Percentiles rank a stretch among this genome's conserved stretches.
Evolutionary conservation across 352 stramenopile genomes (phyloP).

Genomic region (Stramenopiles sp.): DNA sequence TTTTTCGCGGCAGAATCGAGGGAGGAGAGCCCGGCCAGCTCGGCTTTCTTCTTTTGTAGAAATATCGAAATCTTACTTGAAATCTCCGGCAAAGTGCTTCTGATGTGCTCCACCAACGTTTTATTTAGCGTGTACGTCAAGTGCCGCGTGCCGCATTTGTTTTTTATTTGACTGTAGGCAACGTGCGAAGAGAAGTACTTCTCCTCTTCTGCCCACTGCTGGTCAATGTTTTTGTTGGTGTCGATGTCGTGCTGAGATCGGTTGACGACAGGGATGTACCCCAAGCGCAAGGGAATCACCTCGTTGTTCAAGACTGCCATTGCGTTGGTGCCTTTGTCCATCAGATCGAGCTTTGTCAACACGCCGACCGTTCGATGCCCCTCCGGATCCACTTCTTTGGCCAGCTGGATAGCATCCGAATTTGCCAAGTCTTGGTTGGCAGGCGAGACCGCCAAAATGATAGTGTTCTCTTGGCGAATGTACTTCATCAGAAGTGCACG

Average conservation of each 20-base stretch:
- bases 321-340: slow-evolving; percentile 97
- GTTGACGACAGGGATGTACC: slow-evolving; percentile 97
- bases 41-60: background rate
- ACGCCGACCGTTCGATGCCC: slow-evolving; percentile 94
- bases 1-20: background rate
- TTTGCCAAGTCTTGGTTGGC: slow-evolving; percentile 98
- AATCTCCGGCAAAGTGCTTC: background rate
- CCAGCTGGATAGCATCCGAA: slow-evolving; percentile 93
- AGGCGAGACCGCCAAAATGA: slow-evolving; percentile 93
- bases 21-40: background rate
- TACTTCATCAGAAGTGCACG: slow-evolving; percentile 95
- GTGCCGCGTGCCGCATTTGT: slow-evolving; percentile 85
- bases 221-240: slow-evolving; percentile 73
- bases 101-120: background rate
- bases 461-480: slow-evolving; percentile 94
- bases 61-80: background rate
- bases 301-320: slow-evolving; percentile 69
- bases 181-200: slow-evolving; percentile 92
- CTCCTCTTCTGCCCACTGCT: slow-evolving; percentile 80
- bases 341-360: slow-evolving; percentile 98
- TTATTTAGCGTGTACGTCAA: slow-evolving; percentile 87
- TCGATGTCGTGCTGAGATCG: slow-evolving; percentile 95
- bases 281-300: slow-evolving; percentile 86
- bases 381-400: slow-evolving; percentile 56
- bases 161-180: slow-evolving; percentile 67